Conservation (phyloP, 208 protist species). For the Hexamita inflata region DNA sequence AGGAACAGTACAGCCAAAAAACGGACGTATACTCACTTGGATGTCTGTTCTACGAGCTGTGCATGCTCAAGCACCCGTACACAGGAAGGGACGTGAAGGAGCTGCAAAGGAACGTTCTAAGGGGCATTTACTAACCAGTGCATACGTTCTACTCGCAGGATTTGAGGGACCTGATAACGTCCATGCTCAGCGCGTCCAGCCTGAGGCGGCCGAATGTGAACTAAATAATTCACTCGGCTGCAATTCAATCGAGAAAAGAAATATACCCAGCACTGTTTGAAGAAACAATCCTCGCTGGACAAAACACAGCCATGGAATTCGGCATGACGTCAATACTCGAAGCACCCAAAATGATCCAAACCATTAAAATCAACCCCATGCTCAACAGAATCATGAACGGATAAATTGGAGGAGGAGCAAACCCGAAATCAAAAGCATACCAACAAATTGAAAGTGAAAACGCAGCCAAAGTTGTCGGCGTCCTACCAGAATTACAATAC, state of each 20-base stretch:
- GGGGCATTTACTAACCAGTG: constrained; percentile 32
- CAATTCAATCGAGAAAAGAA: neutral
- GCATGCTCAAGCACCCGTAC: constrained; percentile 43
- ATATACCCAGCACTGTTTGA: neutral
- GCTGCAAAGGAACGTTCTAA: constrained; percentile 38
- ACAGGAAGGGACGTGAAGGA: constrained; percentile 31
- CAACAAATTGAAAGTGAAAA: neutral
- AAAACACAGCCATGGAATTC: neutral
- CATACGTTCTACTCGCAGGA: constrained; percentile 30
- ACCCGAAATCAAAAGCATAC: neutral
- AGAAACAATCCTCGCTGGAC: neutral
- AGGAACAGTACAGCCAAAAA: too few species aligned
- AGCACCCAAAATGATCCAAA: neutral
- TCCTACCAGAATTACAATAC: too few species aligned
- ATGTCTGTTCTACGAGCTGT: too few species aligned
- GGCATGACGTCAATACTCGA: neutral
- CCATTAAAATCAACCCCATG: neutral
- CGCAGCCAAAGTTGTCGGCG: too few species aligned
- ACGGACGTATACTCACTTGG: too few species aligned
- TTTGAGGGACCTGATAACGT: constrained; percentile 7
- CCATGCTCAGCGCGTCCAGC: neutral
- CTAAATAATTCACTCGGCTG: neutral
- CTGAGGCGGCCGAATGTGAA: neutral
- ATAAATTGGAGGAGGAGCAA: neutral
- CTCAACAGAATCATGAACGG: neutral